These are phyloP conservation scores for Fraxinus greggii DNA, from an alignment of 305 asterid species.

Conservation along the genomic window DNA sequence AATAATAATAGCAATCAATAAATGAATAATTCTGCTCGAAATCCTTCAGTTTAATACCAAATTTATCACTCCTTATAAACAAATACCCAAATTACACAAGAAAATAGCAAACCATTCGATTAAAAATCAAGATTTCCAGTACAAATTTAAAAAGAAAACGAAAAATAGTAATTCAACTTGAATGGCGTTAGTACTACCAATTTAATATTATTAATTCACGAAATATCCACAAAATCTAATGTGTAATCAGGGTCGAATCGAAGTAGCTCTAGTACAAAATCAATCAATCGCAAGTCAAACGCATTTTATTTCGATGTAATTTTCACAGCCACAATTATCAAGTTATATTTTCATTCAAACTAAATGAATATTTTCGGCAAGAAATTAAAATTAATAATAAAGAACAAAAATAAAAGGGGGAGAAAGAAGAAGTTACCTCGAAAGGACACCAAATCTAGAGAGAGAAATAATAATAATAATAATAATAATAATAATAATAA, in stretches of 20 bases:
- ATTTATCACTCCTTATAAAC: slow-evolving; percentile 29
- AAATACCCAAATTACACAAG: not conserved
- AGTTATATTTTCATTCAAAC: slow-evolving; percentile 23
- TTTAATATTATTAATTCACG: slow-evolving; percentile 19
- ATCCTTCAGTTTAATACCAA: slow-evolving; percentile 22
- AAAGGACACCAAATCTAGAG: slow-evolving; percentile 54
- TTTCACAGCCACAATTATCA: slow-evolving; percentile 24
- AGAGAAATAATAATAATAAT: slow-evolving; percentile 29
- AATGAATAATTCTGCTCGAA: not conserved
- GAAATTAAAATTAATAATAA: slow-evolving; percentile 2
- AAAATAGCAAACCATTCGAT: not conserved
- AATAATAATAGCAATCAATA: not conserved
- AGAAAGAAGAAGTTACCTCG: slow-evolving; percentile 30
- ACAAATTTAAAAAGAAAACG: not conserved
- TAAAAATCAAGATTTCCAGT: slow-evolving; percentile 13
- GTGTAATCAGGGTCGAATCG: slow-evolving; percentile 44
- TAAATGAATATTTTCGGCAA: slow-evolving; percentile 16
- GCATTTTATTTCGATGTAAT: slow-evolving; percentile 44
- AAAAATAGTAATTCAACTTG: slow-evolving; percentile 11
- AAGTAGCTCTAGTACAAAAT: slow-evolving; percentile 29
- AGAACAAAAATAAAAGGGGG: not conserved
- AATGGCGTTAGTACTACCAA: not conserved
- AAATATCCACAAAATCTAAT: slow-evolving; percentile 18
- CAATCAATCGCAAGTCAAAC: slow-evolving; percentile 42
- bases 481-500: slow-evolving; percentile 18